Conservation (phyloP, 768 basidiomycete genomes). For the Pleurotus cornucopiae region DNA sequence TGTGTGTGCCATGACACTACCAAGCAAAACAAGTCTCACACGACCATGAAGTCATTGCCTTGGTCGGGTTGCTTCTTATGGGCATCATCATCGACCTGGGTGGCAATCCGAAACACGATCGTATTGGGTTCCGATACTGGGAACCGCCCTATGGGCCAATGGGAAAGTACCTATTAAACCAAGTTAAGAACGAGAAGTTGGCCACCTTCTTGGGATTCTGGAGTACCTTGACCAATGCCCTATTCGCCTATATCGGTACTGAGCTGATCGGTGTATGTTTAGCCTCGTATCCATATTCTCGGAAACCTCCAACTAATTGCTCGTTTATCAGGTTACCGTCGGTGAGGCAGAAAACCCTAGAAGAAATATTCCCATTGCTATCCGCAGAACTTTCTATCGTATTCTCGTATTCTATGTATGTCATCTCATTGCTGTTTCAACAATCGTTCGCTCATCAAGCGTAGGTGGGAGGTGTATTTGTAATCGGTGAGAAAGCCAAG, state of each 20-base stretch:
- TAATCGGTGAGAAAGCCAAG: constrained; percentile 35
- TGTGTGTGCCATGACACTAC: constrained; percentile 15
- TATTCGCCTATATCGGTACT: constrained; percentile 73
- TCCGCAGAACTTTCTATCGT: constrained; percentile 58
- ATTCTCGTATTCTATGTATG: constrained; percentile 48
- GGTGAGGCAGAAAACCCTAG: constrained; percentile 67
- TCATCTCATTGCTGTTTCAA: background rate
- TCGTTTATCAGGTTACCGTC: constrained; percentile 32
- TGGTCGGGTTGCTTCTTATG: constrained; percentile 51
- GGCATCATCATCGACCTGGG: constrained; percentile 65
- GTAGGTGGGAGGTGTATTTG: constrained; percentile 58
- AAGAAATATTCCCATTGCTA: constrained; percentile 70
- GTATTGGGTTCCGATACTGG: constrained; percentile 49
- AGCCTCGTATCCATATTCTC: constrained; percentile 4
- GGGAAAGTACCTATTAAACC: constrained; percentile 44
- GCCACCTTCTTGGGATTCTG: constrained; percentile 69
- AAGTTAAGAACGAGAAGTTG: constrained; percentile 44
- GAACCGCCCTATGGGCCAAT: constrained; percentile 48
- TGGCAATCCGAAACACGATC: constrained; percentile 42
- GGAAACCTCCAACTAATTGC: background rate
- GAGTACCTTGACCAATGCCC: constrained; percentile 64
- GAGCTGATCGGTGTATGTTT: constrained; percentile 70
- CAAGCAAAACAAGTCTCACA: background rate
- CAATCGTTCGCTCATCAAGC: background rate
- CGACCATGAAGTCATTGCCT: constrained; percentile 29